Percentiles rank a stretch among this genome's conserved stretches.
These are phyloP conservation scores for Pontederia paniculata DNA, from an alignment of 176 grass and related monocot genomes.

Conservation along the genomic window DNA sequence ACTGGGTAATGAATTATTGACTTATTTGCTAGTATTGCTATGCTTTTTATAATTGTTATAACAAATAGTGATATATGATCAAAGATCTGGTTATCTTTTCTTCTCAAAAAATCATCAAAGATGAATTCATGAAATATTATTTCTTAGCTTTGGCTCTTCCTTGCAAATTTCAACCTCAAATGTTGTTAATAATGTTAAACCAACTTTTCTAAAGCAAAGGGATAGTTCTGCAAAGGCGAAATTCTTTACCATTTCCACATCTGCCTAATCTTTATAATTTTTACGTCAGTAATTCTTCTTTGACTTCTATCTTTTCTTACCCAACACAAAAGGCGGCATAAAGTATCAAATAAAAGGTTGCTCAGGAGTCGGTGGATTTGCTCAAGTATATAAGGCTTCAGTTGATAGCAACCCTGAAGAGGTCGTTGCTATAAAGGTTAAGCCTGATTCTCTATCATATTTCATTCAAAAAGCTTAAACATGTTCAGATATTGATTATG, in stretches of 20 bases:
- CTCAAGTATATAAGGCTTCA: conserved; percentile 70
- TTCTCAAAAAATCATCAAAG: too few relatives aligned
- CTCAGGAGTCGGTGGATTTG: conserved; percentile 71
- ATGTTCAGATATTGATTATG: not conserved
- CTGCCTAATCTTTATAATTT: too few relatives aligned
- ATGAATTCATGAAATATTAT: too few relatives aligned
- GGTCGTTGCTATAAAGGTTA: conserved; percentile 79
- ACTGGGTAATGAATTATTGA: conserved; percentile 43
- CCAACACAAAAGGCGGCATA: conserved; percentile 30
- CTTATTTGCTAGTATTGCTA: not conserved
- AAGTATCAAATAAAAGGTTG: conserved; percentile 92
- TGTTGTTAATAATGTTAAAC: too few relatives aligned
- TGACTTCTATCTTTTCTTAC: conserved; percentile 6
- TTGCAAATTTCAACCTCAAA: too few relatives aligned
- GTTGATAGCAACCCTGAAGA: conserved; percentile 60
- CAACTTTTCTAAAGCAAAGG: too few relatives aligned
- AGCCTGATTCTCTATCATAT: conserved; percentile 1
- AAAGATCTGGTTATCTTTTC: too few relatives aligned
- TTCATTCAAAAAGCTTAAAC: conserved; percentile 1
- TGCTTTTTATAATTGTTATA: not conserved
- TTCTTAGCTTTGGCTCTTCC: too few relatives aligned
- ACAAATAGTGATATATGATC: not conserved
- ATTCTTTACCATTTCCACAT: too few relatives aligned
- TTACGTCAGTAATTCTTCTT: too few relatives aligned
- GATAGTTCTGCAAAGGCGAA: too few relatives aligned